Percentiles rank a stretch among this genome's conserved stretches.
These are phyloP conservation scores for Rhynchospora tenuis DNA, from an alignment of 176 grass and related monocot species.

Conservation along the genomic window DNA sequence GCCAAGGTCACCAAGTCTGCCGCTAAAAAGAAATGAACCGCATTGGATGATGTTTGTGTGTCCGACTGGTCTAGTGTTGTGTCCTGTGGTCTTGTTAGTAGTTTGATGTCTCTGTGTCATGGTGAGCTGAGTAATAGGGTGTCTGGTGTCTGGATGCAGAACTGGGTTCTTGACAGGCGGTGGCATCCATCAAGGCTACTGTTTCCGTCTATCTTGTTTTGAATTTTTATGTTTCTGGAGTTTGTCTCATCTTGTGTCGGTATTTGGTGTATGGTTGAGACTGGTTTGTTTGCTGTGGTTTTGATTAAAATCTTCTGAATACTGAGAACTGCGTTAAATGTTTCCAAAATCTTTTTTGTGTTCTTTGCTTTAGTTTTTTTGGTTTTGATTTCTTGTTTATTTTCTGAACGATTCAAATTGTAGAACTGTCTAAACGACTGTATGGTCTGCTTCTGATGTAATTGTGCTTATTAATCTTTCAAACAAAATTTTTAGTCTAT, in stretches of 20 bases:
- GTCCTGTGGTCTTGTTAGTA: not conserved
- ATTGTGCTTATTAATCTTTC: too few relatives aligned
- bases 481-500: too few relatives aligned
- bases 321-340: not conserved
- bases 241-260: not conserved
- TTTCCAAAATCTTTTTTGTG: not conserved
- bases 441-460: too few relatives aligned
- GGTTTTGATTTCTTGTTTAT: not conserved
- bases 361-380: not conserved
- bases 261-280: not conserved
- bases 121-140: slow-evolving; percentile 1
- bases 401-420: not conserved
- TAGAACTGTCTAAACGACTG: not conserved
- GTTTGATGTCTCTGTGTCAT: not conserved
- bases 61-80: not conserved
- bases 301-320: slow-evolving; percentile 2
- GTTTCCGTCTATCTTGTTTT: slow-evolving; percentile 1
- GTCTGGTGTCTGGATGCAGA: slow-evolving; percentile 40
- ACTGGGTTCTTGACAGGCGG: slow-evolving; percentile 43
- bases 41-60: not conserved
- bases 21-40: slow-evolving; percentile 40
- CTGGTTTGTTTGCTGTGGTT: slow-evolving; percentile 14
- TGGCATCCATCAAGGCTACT: slow-evolving; percentile 10
- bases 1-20: slow-evolving; percentile 42
- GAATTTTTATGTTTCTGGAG: not conserved